Conservation (phyloP, 805 yeast species). For the Candida sithepensis region DNA sequence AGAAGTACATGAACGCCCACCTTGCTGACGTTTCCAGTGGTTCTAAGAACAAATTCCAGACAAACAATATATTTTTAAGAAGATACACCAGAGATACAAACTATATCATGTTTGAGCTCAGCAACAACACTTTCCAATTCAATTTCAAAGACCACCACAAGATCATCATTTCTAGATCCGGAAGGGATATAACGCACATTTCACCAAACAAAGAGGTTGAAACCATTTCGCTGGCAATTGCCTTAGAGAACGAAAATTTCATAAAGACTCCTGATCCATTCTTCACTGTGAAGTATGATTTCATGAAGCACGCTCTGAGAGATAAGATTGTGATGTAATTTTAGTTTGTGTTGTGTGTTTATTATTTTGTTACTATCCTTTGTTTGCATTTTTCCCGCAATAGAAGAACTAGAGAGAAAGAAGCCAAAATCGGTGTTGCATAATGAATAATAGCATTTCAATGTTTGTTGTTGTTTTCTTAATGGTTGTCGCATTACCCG, state of each 20-base stretch:
- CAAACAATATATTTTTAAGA: conserved; percentile 72
- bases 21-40: conserved; percentile 74
- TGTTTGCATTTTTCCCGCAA: background rate
- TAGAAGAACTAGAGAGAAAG: background rate
- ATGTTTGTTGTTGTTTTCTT: no score
- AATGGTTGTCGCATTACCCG: no score
- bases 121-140: conserved; percentile 90
- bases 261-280: conserved; percentile 40
- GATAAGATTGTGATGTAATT: conserved; percentile 28
- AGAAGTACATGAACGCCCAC: conserved; percentile 88
- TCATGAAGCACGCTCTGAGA: conserved; percentile 66
- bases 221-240: conserved; percentile 54
- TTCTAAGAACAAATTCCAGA: conserved; percentile 41
- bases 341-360: conserved; percentile 2
- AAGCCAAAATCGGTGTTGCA: no score
- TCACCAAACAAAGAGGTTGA: conserved; percentile 72
- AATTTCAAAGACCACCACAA: conserved; percentile 95
- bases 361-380: conserved; percentile 14
- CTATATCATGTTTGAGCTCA: conserved; percentile 87
- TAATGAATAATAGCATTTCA: no score
- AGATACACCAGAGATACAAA: conserved; percentile 76
- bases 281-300: conserved; percentile 45
- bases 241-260: conserved; percentile 41
- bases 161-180: conserved; percentile 72
- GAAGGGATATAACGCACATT: conserved; percentile 74